Evolutionary conservation across 2,329 filamentous ascomycete genomes (phyloP), one percentile per base, ranked within the genome.

Genomic region (Beauveria brongniartii): DNA sequence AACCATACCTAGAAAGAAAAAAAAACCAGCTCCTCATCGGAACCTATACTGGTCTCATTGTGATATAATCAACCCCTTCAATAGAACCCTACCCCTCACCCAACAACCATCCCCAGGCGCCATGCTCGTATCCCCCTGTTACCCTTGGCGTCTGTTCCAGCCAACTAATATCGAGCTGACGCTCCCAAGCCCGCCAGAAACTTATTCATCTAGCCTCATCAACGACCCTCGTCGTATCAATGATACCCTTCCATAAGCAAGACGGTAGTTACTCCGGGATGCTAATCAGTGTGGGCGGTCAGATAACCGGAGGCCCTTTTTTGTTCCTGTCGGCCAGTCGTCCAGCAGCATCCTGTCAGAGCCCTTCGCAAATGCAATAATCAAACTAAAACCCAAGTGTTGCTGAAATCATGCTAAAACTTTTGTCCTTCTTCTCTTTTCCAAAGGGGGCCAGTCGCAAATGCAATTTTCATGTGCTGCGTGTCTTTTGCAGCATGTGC

Each of bases 381-480:
- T 51, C 46, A 52, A 61, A 50, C 12, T 9, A 22, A 26, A 56
- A 53, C 47, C 51, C 44, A 48, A 40, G 55, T 28, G 16, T 55
- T 57, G 41, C 48, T 41, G 34, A 59, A 62, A 60, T 46, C 47
- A 54, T 55, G 41, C 55, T 58, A 18, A 57, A 57, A 58, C 48
- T 62, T 59, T 59, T 28, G 22, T 22, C 56, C 37, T 24, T 43
- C 14, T 52, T 20, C 18, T 59, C 20, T 24, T 59, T 58, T 58
- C 46, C 46, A 51, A 37, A 58, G 34, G 55, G 18, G 34, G 26
- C n/a, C 40, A 44, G 37, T 37, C 37, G 56, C 47, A 59, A 53
- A 60, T 46, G 57, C 41, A 60, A 60, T 34, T 46, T 26, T 41
- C 43, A 22, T 47, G 26, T 54, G 16, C 7, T 43, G 9, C 18